phyloP scores from a whole-genome alignment of 106 monocot species.

The Agapanthus africanus region DNA sequence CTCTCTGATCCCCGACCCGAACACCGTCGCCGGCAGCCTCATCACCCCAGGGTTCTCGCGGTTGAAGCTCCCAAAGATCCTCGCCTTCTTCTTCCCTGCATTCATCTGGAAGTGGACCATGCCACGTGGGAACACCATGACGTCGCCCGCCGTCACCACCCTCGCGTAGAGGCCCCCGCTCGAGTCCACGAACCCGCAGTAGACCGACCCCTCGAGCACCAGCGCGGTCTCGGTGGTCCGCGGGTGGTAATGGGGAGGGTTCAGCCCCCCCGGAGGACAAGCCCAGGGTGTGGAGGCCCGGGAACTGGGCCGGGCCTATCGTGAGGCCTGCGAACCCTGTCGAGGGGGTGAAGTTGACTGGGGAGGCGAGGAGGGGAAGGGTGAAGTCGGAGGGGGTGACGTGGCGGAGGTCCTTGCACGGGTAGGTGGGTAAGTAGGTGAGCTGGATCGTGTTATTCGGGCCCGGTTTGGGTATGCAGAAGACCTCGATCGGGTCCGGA shows the following conservation, averaged over 20 bases:
- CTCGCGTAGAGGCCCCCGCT: conserved; percentile 29
- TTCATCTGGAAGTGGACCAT: conserved; percentile 66
- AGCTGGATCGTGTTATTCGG: not conserved
- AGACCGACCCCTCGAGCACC: conserved; percentile 38
- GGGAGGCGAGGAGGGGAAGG: conserved; percentile 27
- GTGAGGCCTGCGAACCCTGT: conserved; percentile 38
- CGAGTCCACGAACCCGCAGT: conserved; percentile 48
- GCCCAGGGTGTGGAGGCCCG: conserved; percentile 54
- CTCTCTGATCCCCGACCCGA: conserved; percentile 43
- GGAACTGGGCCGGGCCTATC: conserved; percentile 48
- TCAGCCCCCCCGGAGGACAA: conserved; percentile 58
- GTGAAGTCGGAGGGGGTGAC: conserved; percentile 40
- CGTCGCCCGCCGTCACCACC: conserved; percentile 33
- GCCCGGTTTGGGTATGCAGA: conserved; percentile 39
- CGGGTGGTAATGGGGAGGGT: conserved; percentile 66
- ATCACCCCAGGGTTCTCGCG: conserved; percentile 53
- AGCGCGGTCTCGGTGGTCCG: conserved; percentile 53
- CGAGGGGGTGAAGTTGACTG: conserved; percentile 6
- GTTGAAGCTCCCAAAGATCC: conserved; percentile 45
- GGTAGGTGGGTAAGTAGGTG: conserved; percentile 20
- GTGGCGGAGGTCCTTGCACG: conserved; percentile 36
- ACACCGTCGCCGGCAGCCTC: conserved; percentile 38
- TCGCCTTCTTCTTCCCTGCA: conserved; percentile 31
- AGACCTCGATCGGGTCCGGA: conserved; percentile 45
- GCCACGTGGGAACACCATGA: conserved; percentile 52